These are phyloP conservation scores for Monosporascus sp. DNA, from an alignment of 2,329 filamentous ascomycete species.

Conservation along the genomic window DNA sequence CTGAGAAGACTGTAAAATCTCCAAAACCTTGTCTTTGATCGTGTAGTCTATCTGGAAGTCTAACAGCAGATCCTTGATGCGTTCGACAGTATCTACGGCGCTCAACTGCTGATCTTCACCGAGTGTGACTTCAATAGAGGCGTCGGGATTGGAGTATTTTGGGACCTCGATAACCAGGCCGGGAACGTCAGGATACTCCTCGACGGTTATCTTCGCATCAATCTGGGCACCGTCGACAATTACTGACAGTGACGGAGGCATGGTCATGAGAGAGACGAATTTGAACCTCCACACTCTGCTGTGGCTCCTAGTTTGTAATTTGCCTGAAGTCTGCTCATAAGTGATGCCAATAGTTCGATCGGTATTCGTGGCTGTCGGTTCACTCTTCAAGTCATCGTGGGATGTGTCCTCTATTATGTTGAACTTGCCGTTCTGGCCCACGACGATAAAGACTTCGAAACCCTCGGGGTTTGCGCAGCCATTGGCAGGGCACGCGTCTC, in stretches of 20 bases:
- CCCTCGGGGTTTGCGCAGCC: constrained; percentile 41
- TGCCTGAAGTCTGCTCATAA: neutral
- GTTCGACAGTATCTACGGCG: neutral
- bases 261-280: constrained; percentile 5
- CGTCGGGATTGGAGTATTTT: neutral
- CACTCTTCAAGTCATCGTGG: neutral
- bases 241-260: neutral
- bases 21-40: constrained; percentile 22
- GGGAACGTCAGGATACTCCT: neutral
- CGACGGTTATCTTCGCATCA: neutral
- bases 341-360: neutral
- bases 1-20: constrained; percentile 10
- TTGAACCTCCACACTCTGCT: neutral
- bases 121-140: neutral
- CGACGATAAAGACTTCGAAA: constrained; percentile 45
- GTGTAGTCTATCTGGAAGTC: constrained; percentile 24
- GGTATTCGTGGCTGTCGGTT: neutral
- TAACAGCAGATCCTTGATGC: constrained; percentile 14
- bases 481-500: constrained; percentile 34
- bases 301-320: neutral
- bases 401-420: constrained; percentile 42
- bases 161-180: neutral
- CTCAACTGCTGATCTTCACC: neutral
- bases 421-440: constrained; percentile 44
- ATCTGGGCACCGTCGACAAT: neutral